Base-by-base conservation (phyloP, 805 yeast species). In the Candida oleophila region DNA sequence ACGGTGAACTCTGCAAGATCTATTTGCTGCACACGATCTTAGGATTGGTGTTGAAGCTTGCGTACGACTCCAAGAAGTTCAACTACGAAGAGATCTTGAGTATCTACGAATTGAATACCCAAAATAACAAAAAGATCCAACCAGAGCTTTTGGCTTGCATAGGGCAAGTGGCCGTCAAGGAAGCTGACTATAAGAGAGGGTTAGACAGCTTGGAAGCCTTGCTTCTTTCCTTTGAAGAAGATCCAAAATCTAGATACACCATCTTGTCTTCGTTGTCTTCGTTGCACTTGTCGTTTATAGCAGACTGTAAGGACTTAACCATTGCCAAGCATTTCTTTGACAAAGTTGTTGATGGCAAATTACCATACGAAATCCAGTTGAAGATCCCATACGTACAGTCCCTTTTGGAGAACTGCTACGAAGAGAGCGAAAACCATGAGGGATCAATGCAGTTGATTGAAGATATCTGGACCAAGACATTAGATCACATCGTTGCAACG, bases 261-360 rank as follows among this genome's bases (percentile, higher is more conserved):
- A 69, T 63, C 67, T 54, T 71, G 56, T 74, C 82, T 43, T 77
- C 83, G 28, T 69, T 86, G 64, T 77, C 85, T 30, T 87, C 85
- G 65, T 83, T 88, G 41, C 96, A 88, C 68, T 73, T 87, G 50
- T 75, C 85, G 2, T 88, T 88, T 56, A 84, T 88, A 59, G 94
- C 95, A 39, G 81, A 80, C 53, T 85, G 89, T 63, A 80, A 79
- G 59, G 90, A 88, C 59, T 73, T 86, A 46, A 72, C 71, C 37
- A 83, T 88, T 40, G 88, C 96, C 3, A 81, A 80, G 58, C 78
- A 81, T 36, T 88, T 88, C 57, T 87, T 85, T 62, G 83, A 82
- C 55, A 86, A 84, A 62, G 92, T 89, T 3, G 71, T 87, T 43
- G 73, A 77, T 50, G 77, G 75, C 54, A 82, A 81, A 51, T 82